A percentile compares a stretch with the other conserved stretches of the same genome.
Conservation (phyloP, 78 protist species). For the Chrysochromulina parva region DNA sequence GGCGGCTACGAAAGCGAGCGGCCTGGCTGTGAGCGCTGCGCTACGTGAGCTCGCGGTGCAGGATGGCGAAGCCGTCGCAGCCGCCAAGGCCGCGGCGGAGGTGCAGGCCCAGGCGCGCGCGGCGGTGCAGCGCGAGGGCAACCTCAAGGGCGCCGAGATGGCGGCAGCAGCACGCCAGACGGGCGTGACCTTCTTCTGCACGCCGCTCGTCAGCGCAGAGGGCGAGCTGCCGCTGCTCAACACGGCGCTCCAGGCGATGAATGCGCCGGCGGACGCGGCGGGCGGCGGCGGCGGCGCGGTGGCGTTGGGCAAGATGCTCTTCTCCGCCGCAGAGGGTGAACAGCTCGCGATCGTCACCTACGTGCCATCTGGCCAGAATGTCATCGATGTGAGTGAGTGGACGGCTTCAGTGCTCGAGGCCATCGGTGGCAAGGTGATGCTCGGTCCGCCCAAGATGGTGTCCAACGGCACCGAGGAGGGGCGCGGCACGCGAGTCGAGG, state of each 20-base stretch:
- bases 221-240: not conserved
- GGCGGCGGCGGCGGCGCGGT: not conserved
- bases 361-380: not conserved
- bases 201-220: not conserved
- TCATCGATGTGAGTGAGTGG: not conserved
- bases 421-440: not conserved
- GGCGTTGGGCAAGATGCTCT: not conserved
- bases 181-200: not conserved
- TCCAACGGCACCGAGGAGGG: too few relatives aligned
- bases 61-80: not conserved
- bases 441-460: too few relatives aligned
- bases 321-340: not conserved
- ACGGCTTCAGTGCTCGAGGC: not conserved
- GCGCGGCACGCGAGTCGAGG: too few relatives aligned
- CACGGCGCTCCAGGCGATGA: not conserved
- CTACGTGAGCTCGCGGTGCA: not conserved
- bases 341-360: not conserved
- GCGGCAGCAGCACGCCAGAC: not conserved
- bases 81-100: not conserved
- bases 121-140: not conserved
- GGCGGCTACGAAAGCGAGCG: not conserved
- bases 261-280: not conserved
- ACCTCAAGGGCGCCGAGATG: not conserved
- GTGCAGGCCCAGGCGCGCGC: not conserved
- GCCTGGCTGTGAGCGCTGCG: not conserved